Evolutionary conservation across 2,329 filamentous ascomycete species (phyloP), one percentile per base, ranked within the genome.

Genomic region (Phialophora chinensis): DNA sequence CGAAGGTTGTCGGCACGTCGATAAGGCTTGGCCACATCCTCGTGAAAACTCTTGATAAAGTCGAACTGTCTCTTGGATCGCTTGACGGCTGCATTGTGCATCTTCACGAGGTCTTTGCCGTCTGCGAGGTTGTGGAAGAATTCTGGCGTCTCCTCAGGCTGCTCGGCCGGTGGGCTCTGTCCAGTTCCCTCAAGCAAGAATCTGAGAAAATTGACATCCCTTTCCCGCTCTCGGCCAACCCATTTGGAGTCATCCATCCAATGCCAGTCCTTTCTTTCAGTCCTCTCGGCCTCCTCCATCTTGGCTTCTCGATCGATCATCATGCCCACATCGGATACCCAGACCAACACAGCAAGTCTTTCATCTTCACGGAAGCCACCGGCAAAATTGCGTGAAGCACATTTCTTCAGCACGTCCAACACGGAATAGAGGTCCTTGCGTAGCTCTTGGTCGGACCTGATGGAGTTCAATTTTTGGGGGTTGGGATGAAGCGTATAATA

Each of bases 401-500:
- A 95, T 70, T 92, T 89, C 79, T 96, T 97, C 62, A 99, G 82
- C 2, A 96, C 89, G 72, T 99, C 95, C 78, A 99, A 88, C 50
- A 97, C 91, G 64, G 88, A 86, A 49, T 97, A 86, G 8, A 98
- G 82, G 73, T 98, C 94, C 59, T 90, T 85, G 50, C 95, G 89
- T 56, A 99, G 90, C 71, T 91, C 86, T 69, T 90, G 91, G 77
- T 99, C 95, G 0, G 92, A 88, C 78, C 92, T 93, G 79, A 98
- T 96, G 31, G 90, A 83, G 74, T 95, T 92, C 20, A 98, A 83
- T 44, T 91, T 89, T 72, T 95, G 90, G 1, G 93, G 92, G 61
- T 93, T 86, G 74, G 96, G 91, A 76, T 98, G 95, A 3, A 92
- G 87, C 0, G 93, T 97, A 79, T 99, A 98, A 80, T 98, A 99